Conservation (phyloP, 2,329 filamentous ascomycete genomes). For the Colletotrichum truncatum region DNA sequence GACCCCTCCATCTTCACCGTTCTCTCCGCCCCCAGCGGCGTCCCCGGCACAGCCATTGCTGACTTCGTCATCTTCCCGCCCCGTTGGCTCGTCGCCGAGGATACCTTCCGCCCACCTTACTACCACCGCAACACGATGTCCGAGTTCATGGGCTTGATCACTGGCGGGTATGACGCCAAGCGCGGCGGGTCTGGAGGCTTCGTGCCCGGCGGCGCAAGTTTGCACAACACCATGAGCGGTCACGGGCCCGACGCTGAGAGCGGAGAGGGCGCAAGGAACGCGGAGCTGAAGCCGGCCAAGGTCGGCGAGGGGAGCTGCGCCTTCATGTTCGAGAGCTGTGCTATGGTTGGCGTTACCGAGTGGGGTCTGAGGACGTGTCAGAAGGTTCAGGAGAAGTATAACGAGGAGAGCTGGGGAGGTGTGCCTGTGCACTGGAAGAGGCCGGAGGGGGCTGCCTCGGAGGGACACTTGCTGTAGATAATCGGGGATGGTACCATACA, state of each 20-base stretch:
- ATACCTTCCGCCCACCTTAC: conserved; percentile 78
- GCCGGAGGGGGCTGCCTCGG: conserved; percentile 42
- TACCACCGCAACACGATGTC: conserved; percentile 76
- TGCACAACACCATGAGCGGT: conserved; percentile 78
- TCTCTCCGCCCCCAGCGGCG: conserved; percentile 69
- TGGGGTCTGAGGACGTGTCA: conserved; percentile 71
- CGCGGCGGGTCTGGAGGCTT: conserved; percentile 62
- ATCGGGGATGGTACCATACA: too few relatives aligned
- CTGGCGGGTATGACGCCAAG: conserved; percentile 70
- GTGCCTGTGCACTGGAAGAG: conserved; percentile 70
- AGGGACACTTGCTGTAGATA: conserved; percentile 41
- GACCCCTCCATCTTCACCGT: conserved; percentile 83
- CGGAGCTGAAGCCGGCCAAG: conserved; percentile 62
- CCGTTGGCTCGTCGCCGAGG: conserved; percentile 74
- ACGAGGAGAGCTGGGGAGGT: conserved; percentile 81
- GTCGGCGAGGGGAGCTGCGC: conserved; percentile 70
- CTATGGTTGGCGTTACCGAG: conserved; percentile 77
- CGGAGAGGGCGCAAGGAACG: conserved; percentile 64
- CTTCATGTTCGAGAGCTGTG: conserved; percentile 75
- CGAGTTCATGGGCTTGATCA: conserved; percentile 71
- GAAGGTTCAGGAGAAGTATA: conserved; percentile 74
- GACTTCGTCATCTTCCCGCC: conserved; percentile 81
- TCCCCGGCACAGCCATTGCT: conserved; percentile 70
- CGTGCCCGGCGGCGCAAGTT: conserved; percentile 65
- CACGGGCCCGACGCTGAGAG: conserved; percentile 69